phyloP scores from a whole-genome alignment of 306 rosid species.

The Casuarina equisetifolia region DNA sequence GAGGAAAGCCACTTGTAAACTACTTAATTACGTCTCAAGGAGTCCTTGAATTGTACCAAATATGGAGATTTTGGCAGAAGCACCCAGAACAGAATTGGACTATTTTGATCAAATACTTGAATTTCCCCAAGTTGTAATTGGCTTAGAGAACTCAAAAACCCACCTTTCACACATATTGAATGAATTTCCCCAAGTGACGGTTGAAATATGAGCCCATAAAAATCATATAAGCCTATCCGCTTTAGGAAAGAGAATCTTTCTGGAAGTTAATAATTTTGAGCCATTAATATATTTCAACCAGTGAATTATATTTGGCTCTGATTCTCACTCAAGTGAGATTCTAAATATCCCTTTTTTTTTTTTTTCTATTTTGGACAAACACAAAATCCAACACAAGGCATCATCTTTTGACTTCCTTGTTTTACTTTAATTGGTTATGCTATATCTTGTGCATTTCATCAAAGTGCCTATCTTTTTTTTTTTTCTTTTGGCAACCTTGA shows the following conservation, averaged over 20 bases:
- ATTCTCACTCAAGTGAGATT: not conserved
- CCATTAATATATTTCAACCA: not conserved
- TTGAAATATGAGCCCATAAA: not conserved
- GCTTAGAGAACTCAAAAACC: constrained; percentile 7
- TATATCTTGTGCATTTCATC: not conserved
- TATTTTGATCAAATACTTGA: not conserved
- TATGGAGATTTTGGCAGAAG: not conserved
- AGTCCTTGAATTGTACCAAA: constrained; percentile 2
- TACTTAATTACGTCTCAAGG: not conserved
- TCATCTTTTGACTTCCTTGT: not conserved
- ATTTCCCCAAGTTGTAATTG: not conserved
- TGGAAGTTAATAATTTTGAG: not conserved
- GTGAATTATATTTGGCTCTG: not conserved
- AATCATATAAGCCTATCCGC: not conserved
- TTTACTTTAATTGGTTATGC: not conserved
- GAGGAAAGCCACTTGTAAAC: not conserved
- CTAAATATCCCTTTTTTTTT: not conserved
- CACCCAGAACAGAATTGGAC: not conserved
- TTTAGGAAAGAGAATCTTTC: not conserved
- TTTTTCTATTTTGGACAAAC: not conserved
- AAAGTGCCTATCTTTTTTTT: too few species aligned
- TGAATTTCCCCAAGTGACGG: not conserved
- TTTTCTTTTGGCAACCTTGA: too few species aligned
- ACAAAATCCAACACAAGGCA: constrained; percentile 2
- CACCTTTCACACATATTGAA: not conserved